phyloP scores from a whole-genome alignment of 345 rosid genomes.

The Linum trigynum region DNA sequence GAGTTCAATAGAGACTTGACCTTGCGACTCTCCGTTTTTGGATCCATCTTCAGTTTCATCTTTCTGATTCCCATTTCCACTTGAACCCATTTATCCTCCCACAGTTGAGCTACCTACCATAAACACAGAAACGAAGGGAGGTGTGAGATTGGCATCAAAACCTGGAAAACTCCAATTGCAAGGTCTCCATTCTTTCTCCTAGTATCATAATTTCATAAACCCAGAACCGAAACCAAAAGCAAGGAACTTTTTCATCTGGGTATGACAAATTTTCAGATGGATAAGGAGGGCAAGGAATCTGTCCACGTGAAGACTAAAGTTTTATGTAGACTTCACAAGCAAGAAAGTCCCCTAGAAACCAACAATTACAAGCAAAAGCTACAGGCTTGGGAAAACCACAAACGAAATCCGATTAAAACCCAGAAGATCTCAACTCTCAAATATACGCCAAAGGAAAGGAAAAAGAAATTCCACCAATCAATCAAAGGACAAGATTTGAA shows the following conservation, averaged over 20 bases:
- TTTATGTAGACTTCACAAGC: not conserved
- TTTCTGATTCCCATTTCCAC: constrained; percentile 29
- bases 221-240: not conserved
- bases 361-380: not conserved
- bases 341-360: not conserved
- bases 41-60: constrained; percentile 35
- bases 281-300: not conserved
- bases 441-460: not conserved
- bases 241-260: not conserved
- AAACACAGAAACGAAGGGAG: not conserved
- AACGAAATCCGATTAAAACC: not conserved
- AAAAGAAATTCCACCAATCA: not conserved
- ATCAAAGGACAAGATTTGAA: too few species aligned
- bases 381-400: not conserved
- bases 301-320: not conserved
- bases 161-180: not conserved
- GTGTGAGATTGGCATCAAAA: not conserved
- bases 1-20: constrained; percentile 27
- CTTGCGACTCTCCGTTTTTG: constrained; percentile 14
- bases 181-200: not conserved
- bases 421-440: not conserved
- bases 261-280: not conserved
- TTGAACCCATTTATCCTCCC: constrained; percentile 31
- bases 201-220: not conserved
- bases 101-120: not conserved